These are phyloP conservation scores for Lasiosphaeria miniovina DNA, from an alignment of 495 filamentous ascomycete genomes.

Conservation along the genomic window DNA sequence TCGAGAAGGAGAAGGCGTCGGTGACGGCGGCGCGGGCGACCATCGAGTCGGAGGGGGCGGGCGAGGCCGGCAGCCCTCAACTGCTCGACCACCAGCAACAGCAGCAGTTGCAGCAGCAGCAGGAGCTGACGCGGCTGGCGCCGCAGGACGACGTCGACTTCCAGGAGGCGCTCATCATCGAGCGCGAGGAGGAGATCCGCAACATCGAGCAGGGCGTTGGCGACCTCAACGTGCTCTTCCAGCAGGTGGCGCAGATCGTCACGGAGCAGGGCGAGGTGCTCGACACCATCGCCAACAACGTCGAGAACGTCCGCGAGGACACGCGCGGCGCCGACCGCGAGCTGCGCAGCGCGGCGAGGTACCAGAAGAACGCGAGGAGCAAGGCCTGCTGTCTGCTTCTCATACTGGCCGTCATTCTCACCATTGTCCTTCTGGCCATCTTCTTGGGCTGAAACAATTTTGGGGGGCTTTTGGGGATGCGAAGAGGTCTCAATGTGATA, in stretches of 20 bases:
- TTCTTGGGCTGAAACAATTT: constrained; percentile 52
- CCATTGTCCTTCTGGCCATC: constrained; percentile 83
- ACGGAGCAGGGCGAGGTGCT: constrained; percentile 87
- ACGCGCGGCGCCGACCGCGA: constrained; percentile 83
- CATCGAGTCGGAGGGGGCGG: constrained; percentile 40
- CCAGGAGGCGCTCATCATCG: constrained; percentile 90
- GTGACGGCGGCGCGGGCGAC: constrained; percentile 74
- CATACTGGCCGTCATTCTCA: constrained; percentile 84
- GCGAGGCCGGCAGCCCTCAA: constrained; percentile 30
- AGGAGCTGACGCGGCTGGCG: constrained; percentile 77
- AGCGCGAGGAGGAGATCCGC: constrained; percentile 93
- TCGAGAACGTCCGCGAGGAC: constrained; percentile 72
- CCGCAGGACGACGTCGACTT: constrained; percentile 96
- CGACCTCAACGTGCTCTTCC: constrained; percentile 93
- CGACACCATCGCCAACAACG: constrained; percentile 84
- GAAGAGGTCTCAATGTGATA: constrained; percentile 8
- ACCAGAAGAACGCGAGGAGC: constrained; percentile 89
- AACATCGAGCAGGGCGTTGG: constrained; percentile 95
- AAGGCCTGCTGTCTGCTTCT: constrained; percentile 90
- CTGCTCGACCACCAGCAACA: constrained; percentile 49
- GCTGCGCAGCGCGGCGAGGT: constrained; percentile 73
- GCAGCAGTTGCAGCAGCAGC: constrained; percentile 67
- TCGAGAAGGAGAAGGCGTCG: constrained; percentile 89
- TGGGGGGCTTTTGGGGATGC: background rate
- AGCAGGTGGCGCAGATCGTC: constrained; percentile 95